Conservation (phyloP, 202 grass and related monocot genomes). For the Panicum virgatum region DNA sequence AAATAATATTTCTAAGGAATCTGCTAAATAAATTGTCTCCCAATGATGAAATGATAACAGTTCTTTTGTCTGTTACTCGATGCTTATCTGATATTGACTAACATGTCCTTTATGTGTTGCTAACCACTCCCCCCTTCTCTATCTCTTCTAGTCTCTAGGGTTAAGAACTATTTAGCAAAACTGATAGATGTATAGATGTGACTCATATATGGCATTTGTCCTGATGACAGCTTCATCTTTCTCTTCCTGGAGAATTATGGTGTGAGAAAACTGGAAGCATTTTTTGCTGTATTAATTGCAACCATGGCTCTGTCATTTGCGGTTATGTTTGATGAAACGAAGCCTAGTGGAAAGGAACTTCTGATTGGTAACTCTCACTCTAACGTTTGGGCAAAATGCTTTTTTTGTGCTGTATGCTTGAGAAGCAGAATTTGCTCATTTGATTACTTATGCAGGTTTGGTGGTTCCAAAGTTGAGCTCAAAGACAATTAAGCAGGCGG, state of each 20-base stretch:
- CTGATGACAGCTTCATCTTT: conserved; percentile 84
- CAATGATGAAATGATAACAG: not conserved
- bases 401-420: conserved; percentile 27
- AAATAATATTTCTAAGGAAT: conserved; percentile 15
- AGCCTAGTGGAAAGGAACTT: conserved; percentile 87
- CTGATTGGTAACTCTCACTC: conserved; percentile 63
- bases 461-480: conserved; percentile 76
- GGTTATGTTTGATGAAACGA: conserved; percentile 88
- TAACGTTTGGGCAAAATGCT: conserved; percentile 1
- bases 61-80: conserved; percentile 18
- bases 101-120: not conserved
- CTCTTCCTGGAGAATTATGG: conserved; percentile 95
- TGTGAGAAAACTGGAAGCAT: conserved; percentile 93
- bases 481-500: conserved; percentile 84
- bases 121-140: not conserved
- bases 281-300: conserved; percentile 84
- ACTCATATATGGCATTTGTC: conserved; percentile 31
- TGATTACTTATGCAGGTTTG: conserved; percentile 54
- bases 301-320: conserved; percentile 87
- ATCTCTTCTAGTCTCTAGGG: not conserved
- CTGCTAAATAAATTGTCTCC: not conserved
- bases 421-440: conserved; percentile 17
- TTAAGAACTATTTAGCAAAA: conserved; percentile 6
- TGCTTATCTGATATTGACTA: conserved; percentile 29
- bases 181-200: conserved; percentile 28